Base-by-base conservation (phyloP, 2,329 filamentous ascomycete species). In the Paecilomyces niveus region DNA sequence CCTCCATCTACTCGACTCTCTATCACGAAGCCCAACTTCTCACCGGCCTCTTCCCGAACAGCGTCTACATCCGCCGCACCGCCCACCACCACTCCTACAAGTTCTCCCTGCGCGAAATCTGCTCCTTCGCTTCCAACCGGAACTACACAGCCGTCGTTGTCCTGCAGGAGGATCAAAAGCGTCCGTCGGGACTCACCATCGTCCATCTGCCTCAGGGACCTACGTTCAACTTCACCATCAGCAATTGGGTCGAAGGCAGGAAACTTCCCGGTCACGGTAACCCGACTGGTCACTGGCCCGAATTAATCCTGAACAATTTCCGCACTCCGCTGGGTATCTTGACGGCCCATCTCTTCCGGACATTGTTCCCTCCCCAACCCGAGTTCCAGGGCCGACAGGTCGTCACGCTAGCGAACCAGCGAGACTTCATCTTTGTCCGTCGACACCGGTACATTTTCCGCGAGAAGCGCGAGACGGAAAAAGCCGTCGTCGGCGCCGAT, bases 351-450 rank as follows among this genome's bases (percentile, higher is more conserved):
- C 79, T 97, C 1, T 94, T 99, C 78, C 84, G 88, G 62, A 85
- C 83, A 0, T 75, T 95, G 29, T 94, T 91, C 74, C 94, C 93
- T 0, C 84, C 87, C 0, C 84, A 85, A 51, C 93, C 94, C 0
- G 90, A 97, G 67, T 80, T 97, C 5, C 82, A 89, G 64, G 93
- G 93, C 3, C 81, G 93, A 24, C 92, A 97, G 69, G 92, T 97
- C 1, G 86, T 97, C 8, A 97, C 93, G 0, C 77, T 97, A 56
- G 92, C 97, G 75, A 97, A 97, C 67, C 92, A 96, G 78, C 88
- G 93, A 63, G 93, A 97, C 74, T 97, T 93, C 74, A 94, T 97
- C 66, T 99, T 99, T 73, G 83, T 97, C 55, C 83, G 94, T 4
- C 82, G 92, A 39, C 92, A 97, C 74, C 83, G 94, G 53, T 99